Conservation (phyloP, 2,329 filamentous ascomycete species). For the Ceratocystis smalleyi region DNA sequence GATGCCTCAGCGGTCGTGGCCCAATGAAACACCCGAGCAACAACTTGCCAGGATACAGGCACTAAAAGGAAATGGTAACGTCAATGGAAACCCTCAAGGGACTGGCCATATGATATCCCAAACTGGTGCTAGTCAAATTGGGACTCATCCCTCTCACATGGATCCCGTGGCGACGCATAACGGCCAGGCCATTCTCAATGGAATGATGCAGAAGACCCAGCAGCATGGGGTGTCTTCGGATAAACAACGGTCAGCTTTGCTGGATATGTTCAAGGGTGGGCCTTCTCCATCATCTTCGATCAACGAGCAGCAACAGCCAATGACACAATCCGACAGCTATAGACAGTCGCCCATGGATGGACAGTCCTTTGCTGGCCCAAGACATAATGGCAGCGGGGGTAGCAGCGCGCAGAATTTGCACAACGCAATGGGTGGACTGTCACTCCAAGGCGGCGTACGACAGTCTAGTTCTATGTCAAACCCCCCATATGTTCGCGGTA, state of each 20-base stretch:
- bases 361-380: constrained; percentile 6
- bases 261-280: constrained; percentile 39
- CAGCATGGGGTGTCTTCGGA: constrained; percentile 17
- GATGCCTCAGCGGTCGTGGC: constrained; percentile 8
- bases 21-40: constrained; percentile 12
- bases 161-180: constrained; percentile 16
- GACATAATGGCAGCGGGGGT: constrained; percentile 5
- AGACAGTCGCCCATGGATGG: constrained; percentile 15
- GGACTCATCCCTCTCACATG: background rate
- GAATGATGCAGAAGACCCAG: constrained; percentile 16
- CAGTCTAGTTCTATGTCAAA: constrained; percentile 13
- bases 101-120: background rate
- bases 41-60: constrained; percentile 6
- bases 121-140: background rate
- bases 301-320: constrained; percentile 8
- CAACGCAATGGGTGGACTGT: constrained; percentile 12
- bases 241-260: constrained; percentile 33
- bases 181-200: constrained; percentile 11
- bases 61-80: background rate
- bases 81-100: background rate
- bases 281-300: constrained; percentile 6
- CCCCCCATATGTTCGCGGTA: constrained; percentile 12
- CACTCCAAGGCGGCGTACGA: constrained; percentile 14
- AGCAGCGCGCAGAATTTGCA: constrained; percentile 7
- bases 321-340: constrained; percentile 10